Evolutionary conservation across 345 rosid species (phyloP).

Genomic region (Gossypium anomalum): DNA sequence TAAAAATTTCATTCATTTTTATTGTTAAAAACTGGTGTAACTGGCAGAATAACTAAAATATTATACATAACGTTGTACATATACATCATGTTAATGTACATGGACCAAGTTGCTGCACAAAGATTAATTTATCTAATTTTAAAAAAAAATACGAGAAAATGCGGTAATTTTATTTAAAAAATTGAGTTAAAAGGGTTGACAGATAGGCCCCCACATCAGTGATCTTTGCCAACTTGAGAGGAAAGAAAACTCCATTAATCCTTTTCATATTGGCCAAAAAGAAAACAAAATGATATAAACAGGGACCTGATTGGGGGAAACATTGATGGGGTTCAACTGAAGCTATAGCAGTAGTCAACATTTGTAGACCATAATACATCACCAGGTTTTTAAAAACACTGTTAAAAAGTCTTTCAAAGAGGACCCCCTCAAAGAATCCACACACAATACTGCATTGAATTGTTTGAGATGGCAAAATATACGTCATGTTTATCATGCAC

Average conservation of each 20-base stretch:
- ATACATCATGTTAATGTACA: no score
- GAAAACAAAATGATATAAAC: neutral
- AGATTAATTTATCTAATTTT: no score
- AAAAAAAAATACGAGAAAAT: rapidly evolving
- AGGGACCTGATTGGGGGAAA: neutral
- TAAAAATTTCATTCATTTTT: no score
- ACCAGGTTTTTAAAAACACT: neutral
- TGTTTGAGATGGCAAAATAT: no score
- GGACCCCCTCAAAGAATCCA: conserved; percentile 20
- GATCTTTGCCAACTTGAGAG: neutral
- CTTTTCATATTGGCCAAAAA: neutral
- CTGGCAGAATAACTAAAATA: rapidly evolving
- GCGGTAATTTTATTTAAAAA: neutral
- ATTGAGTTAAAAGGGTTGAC: neutral
- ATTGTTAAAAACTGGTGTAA: rapidly evolving
- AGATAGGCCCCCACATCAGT: neutral
- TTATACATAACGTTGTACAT: rapidly evolving
- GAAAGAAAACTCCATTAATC: no score
- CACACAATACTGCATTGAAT: neutral
- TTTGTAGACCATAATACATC: conserved; percentile 18
- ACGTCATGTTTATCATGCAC: no score
- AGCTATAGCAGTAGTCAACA: conserved; percentile 29
- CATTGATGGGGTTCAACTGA: conserved; percentile 2
- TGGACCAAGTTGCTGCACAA: rapidly evolving
- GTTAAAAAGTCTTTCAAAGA: neutral